Evolutionary conservation across 331 rosid species (phyloP).

Genomic region (Malus hybrid): DNA sequence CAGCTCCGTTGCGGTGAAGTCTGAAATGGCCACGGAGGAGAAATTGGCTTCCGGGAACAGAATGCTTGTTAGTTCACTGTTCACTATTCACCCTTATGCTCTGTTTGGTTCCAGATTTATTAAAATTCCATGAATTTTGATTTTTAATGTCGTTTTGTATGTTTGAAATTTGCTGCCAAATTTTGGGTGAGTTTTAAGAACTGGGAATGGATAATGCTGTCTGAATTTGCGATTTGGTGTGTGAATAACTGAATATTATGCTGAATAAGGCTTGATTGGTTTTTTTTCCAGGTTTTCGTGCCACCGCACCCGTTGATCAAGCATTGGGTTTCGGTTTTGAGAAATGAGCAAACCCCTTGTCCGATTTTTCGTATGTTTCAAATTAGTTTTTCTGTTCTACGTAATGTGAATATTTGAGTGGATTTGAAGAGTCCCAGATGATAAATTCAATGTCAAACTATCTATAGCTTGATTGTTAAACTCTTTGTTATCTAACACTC

Average conservation of each 20-base stretch:
- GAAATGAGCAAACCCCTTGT: conserved; percentile 84
- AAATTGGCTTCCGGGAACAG: conserved; percentile 47
- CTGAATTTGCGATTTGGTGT: neutral
- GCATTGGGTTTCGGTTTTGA: conserved; percentile 94
- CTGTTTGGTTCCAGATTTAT: neutral
- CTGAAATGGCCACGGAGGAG: conserved; percentile 61
- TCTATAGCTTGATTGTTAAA: neutral
- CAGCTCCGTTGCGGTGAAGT: conserved; percentile 22
- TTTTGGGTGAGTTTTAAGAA: neutral
- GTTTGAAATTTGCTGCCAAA: too few species aligned
- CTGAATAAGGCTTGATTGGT: neutral
- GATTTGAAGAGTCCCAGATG: too few species aligned
- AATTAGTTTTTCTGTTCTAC: neutral
- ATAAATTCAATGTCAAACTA: too few species aligned
- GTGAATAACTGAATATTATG: neutral
- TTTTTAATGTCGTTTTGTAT: neutral
- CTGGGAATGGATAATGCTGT: neutral
- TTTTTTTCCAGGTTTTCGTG: conserved; percentile 59
- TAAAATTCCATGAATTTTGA: neutral
- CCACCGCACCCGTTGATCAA: conserved; percentile 92
- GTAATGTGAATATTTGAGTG: neutral
- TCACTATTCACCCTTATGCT: neutral
- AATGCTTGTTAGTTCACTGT: conserved; percentile 72
- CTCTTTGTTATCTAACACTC: neutral
- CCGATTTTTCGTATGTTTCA: conserved; percentile 69